Evolutionary conservation across 805 yeast species (phyloP).

Genomic region (Barnettozyma populi): DNA sequence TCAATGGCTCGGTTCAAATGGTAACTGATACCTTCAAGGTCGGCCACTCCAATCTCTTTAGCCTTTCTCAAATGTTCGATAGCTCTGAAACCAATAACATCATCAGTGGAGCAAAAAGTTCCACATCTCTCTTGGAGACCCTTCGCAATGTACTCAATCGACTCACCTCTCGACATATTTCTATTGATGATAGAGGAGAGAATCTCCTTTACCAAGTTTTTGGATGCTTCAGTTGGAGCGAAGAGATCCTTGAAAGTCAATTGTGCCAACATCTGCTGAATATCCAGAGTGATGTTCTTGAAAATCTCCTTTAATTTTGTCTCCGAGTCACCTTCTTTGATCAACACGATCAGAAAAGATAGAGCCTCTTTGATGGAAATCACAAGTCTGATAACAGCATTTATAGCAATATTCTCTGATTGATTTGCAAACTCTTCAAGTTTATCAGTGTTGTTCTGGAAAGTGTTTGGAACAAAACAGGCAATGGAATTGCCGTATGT

Average conservation of each 20-base stretch:
- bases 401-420: constrained; percentile 87
- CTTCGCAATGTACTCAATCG: constrained; percentile 84
- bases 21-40: constrained; percentile 64
- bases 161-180: constrained; percentile 85
- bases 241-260: constrained; percentile 73
- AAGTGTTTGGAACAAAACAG: constrained; percentile 53
- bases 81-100: constrained; percentile 90
- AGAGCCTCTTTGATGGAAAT: constrained; percentile 82
- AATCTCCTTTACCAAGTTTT: constrained; percentile 71
- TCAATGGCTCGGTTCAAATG: constrained; percentile 67
- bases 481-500: constrained; percentile 59
- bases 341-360: constrained; percentile 76
- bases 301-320: constrained; percentile 52
- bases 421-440: constrained; percentile 66
- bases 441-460: constrained; percentile 33
- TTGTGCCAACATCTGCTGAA: constrained; percentile 60
- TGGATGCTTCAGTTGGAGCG: constrained; percentile 53
- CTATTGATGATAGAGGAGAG: constrained; percentile 85
- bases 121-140: constrained; percentile 91
- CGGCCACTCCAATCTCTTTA: constrained; percentile 63
- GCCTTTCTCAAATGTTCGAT: constrained; percentile 88
- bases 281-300: constrained; percentile 59
- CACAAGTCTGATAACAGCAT: constrained; percentile 68
- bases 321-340: constrained; percentile 55
- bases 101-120: constrained; percentile 89